Evolutionary conservation across 495 filamentous ascomycete genomes (phyloP), one percentile per base, ranked within the genome.

Genomic region (Trichoderma orchidacearum): DNA sequence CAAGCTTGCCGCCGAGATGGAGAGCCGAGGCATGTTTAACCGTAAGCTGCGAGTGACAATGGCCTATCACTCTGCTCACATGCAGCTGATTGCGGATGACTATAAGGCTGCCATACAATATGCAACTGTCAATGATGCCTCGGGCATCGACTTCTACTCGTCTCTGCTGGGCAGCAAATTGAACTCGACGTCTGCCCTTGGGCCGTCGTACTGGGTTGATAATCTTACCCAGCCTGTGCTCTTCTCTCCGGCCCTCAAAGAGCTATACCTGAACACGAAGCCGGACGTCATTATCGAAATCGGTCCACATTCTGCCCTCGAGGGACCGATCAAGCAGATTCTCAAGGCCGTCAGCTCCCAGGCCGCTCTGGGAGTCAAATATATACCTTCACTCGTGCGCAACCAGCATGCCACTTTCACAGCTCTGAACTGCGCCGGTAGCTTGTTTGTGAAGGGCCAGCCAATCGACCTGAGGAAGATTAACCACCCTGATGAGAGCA

Each of bases 31-130:
- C 5, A 54, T 63, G 3, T 70, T 72, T 50, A 63, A 59, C 17
- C 54, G 66, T 30, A 60, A 58, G 13, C 54, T 83, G 0, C 59
- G 62, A 5, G 77, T 82, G 4, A 66, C 72, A 9, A 63, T 68
- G 29, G 80, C 79, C 0, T 84, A 79, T 57, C 81, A 84, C 60
- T 82, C 79, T 0, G 67, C 72, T 51, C 74, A 81, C 50, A 82
- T 83, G 72, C 29, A 63, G 11, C 36, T 61, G 5, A 59, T 69
- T 13, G 62, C 64, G 11, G 58, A 65, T 8, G 60, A 60, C 9
- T 70, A 70, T 51, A 28, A 29, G 13, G 28, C 56, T 3, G 15
- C 56, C 12, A 41, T 63, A 11, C 48, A 51, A 28, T 23, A 35
- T 17, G 38, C 61, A 1, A 30, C 50, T 9, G 11, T 48, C 6